Conservation (phyloP, 2,329 filamentous ascomycete species). For the Calonectria pseudoreteaudii region DNA sequence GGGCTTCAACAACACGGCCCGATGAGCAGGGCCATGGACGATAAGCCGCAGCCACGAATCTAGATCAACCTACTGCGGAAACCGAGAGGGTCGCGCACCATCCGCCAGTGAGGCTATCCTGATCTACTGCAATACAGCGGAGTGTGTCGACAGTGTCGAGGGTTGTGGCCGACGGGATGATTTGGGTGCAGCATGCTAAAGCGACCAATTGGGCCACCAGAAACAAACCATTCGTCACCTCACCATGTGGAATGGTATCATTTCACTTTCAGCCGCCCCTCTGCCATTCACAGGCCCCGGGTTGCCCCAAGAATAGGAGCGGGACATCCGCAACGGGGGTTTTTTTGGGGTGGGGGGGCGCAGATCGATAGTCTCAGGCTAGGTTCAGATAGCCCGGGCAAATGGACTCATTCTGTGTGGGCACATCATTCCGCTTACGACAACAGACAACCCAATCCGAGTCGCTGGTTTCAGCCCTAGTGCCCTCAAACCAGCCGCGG, state of each 20-base stretch:
- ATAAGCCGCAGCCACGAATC: background rate
- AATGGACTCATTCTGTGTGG: background rate
- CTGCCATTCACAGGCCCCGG: background rate
- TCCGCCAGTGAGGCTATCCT: background rate
- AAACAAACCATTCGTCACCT: background rate
- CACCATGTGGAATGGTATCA: background rate
- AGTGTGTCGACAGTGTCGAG: background rate
- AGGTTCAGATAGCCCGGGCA: background rate
- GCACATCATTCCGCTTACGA: background rate
- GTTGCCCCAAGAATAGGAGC: background rate
- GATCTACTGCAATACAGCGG: background rate
- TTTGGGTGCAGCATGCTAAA: background rate
- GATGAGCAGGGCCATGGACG: too few species aligned
- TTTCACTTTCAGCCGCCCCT: background rate
- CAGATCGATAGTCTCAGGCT: background rate
- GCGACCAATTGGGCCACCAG: background rate
- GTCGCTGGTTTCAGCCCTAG: background rate
- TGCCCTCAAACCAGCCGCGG: slow-evolving; percentile 9
- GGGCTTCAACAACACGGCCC: background rate
- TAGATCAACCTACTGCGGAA: background rate
- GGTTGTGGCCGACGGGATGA: background rate
- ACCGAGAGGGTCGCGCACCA: background rate
- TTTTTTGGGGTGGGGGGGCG: background rate
- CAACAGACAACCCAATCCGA: background rate
- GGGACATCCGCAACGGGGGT: background rate